Evolutionary conservation across 2,329 filamentous ascomycete genomes (phyloP).

Genomic region (Diaporthe ilicicola): DNA sequence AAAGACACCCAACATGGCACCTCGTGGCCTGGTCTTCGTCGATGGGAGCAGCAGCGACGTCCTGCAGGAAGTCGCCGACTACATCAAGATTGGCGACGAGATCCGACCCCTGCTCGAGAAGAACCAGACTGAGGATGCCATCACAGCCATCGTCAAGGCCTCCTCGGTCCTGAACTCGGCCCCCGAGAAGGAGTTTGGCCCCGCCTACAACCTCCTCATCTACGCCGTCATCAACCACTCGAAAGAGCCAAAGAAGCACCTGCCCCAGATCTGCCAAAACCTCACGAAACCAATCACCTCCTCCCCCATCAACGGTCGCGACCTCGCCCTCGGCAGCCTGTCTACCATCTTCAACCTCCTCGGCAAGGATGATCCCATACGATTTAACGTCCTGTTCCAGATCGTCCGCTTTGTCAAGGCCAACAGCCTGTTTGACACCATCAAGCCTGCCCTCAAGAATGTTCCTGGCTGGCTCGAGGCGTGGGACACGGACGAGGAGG

Average conservation of each 20-base stretch:
- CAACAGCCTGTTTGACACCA: conserved; percentile 80
- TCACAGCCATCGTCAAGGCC: conserved; percentile 88
- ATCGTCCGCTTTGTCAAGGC: conserved; percentile 84
- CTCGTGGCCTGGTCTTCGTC: conserved; percentile 74
- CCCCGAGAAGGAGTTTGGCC: conserved; percentile 95
- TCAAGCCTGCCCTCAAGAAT: conserved; percentile 84
- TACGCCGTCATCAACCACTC: conserved; percentile 86
- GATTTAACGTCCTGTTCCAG: conserved; percentile 90
- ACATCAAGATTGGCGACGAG: conserved; percentile 85
- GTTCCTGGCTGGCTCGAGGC: conserved; percentile 82
- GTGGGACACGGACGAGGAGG: conserved; percentile 85
- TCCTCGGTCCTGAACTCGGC: conserved; percentile 81
- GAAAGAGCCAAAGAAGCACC: conserved; percentile 83
- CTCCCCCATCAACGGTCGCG: conserved; percentile 84
- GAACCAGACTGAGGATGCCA: conserved; percentile 83
- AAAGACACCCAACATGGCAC: conserved; percentile 48
- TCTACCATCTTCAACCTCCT: conserved; percentile 98
- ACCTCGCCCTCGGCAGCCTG: conserved; percentile 87
- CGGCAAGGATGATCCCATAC: conserved; percentile 75
- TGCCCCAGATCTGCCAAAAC: conserved; percentile 88
- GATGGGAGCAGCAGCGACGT: conserved; percentile 96
- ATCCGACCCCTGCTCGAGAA: conserved; percentile 77
- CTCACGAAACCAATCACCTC: conserved; percentile 87
- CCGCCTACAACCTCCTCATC: conserved; percentile 95
- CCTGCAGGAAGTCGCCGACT: conserved; percentile 92